Base-by-base conservation (phyloP, 2,329 filamentous ascomycete genomes). In the Diplodia sapinea region DNA sequence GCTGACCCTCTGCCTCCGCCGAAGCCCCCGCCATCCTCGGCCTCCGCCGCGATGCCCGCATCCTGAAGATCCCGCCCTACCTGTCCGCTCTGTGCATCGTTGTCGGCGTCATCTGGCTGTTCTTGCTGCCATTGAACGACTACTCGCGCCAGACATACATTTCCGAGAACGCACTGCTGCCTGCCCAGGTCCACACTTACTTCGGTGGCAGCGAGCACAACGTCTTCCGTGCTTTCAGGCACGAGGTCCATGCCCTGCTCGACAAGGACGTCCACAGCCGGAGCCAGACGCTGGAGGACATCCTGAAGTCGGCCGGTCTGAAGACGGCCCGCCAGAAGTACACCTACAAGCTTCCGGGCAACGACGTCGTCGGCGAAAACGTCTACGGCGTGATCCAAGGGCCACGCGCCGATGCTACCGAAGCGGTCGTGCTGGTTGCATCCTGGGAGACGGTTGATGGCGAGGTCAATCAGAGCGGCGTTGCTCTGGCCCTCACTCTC, bases 151-250 rank as follows among this genome's bases (percentile, higher is more conserved):
- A 87, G 69, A 99, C 94, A 0, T 99, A 99, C 79, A 95, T 99
- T 68, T 98, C 94, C 52, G 95, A 99, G 79, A 99, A 99, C 78
- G 95, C 95, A 12, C 88, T 99, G 40, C 84, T 99, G 15, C 95
- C 95, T 0, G 95, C 94, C 2, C 95, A 99, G 79, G 95, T 98
- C 9, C 94, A 98, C 81, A 97, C 95, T 1, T 99, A 99, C 80
- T 99, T 99, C 77, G 90, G 92, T 7, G 95, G 95, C 20, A 97
- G 93, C 78, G 95, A 99, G 77, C 94, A 98, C 82, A 91, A 97
- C 79, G 88, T 98, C 71, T 94, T 98, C 75, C 87, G 93, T 56
- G 95, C 93, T 8, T 98, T 96, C 78, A 88, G 91, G 74, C 89
- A 92, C 75, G 95, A 98, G 81, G 84, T 97, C 62, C 88, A 91